Evolutionary conservation across 2,329 filamentous ascomycete species (phyloP), one percentile per base, ranked within the genome.

Genomic region (Talaromyces sp.): DNA sequence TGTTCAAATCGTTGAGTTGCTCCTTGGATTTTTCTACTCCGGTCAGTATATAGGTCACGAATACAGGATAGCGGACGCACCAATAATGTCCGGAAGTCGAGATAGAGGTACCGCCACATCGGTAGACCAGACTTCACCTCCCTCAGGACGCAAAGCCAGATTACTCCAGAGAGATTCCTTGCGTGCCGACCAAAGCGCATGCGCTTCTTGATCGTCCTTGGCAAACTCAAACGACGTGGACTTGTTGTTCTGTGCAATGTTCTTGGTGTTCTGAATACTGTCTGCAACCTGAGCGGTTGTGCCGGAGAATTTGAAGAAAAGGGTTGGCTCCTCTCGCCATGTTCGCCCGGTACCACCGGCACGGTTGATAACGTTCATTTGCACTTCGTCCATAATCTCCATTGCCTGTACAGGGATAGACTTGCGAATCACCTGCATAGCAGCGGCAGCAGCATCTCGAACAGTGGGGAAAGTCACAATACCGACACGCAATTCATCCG

Each of bases 1-100:
- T 80, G 0, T 92, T 92, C 11, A 97, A 83, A 13, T 92, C 88
- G 72, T 94, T 91, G 84, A 96, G 89, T 73, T 96, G 92, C 74
- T 91, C 91, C 81, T 97, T 96, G 68, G 91, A 93, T 51, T 92
- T 83, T 75, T 96, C 93, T 81, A 85, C 84, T 15, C 22, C 31
- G 36, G 11, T 63, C 53, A 66, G 60, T 66, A 53, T 22, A 19
- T 22, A 13, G 7, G 1, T 8, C 54, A 75, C 5, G 7, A 15
- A n/a, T 2, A 19, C 17, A 17, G 27, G 17, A 36, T 25, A 11
- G 15, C n/a, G 31, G 6, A 43, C 65, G n/a, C 45, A 67, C 83
- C 84, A 45, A 89, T 87, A 58, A 89, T 86, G 71, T 89, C 87
- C 11, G 86, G 83, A 25, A 88, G 74, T 64, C 85, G 79, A 10